Conservation (phyloP, 352 stramenopile genomes). For the Lagenidium giganteum region DNA sequence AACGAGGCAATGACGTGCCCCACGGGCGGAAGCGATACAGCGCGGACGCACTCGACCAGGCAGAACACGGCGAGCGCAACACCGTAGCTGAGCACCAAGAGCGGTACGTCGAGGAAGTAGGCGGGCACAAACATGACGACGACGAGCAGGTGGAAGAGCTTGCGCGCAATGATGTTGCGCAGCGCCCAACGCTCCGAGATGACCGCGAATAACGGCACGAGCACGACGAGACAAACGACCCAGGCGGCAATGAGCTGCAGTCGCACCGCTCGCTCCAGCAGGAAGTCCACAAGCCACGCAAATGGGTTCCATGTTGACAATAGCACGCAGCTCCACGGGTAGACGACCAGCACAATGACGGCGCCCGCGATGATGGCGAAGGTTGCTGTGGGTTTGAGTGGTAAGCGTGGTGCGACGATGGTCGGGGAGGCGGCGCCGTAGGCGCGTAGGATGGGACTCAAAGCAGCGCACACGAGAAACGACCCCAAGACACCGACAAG, state of each 20-base stretch:
- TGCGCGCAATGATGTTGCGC: constrained; percentile 68
- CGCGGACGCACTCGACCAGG: constrained; percentile 62
- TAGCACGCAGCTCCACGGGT: constrained; percentile 64
- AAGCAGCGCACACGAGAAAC: constrained; percentile 37
- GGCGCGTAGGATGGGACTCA: constrained; percentile 34
- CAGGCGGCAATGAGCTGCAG: constrained; percentile 51
- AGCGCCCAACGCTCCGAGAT: constrained; percentile 30
- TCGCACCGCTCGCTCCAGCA: constrained; percentile 25
- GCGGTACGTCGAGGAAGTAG: constrained; percentile 38
- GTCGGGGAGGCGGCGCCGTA: constrained; percentile 42
- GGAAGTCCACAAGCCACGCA: constrained; percentile 46
- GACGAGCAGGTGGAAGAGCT: constrained; percentile 77
- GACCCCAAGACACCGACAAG: constrained; percentile 52
- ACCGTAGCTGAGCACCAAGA: constrained; percentile 76
- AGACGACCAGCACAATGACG: constrained; percentile 33
- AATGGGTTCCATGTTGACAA: constrained; percentile 57
- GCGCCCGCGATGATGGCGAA: constrained; percentile 28
- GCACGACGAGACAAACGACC: constrained; percentile 36
- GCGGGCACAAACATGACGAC: constrained; percentile 76
- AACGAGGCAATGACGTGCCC: constrained; percentile 46
- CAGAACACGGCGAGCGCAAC: constrained; percentile 69
- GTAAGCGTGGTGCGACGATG: constrained; percentile 24
- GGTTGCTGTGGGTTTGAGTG: constrained; percentile 12
- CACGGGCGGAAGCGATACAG: constrained; percentile 50
- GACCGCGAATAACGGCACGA: constrained; percentile 49